Evolutionary conservation across 2,329 filamentous ascomycete species (phyloP), one percentile per base, ranked within the genome.

Genomic region (Penicillium sp.): DNA sequence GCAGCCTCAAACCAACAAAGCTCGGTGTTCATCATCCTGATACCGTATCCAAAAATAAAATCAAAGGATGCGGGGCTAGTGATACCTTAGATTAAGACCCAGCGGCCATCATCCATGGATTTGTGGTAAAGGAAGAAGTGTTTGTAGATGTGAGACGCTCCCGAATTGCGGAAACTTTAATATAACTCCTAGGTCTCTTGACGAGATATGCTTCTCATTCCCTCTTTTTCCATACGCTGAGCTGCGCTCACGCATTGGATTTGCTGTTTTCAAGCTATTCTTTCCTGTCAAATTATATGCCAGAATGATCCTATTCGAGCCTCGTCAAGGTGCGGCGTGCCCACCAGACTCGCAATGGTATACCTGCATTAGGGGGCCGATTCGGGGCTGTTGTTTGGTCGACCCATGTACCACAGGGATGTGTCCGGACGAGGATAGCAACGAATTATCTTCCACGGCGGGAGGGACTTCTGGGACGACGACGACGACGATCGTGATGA

Each of bases 321-420:
- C 56, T 61, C 64, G 67, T 23, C 55, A 50, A 15, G 38, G 23
- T 7, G 56, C 52, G 35, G 44, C 41, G 31, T 75, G 73, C 51
- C 54, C 71, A 3, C 56, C 45, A 7, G 35, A 55, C 29, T 64
- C 66, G 41, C 62, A 51, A 51, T 76, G 64, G 64, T 76, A 76
- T 68, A 62, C 69, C 38, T 75, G 74, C 54, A 57, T 58, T 3
- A 59, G 41, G 46, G 70, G 69, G 0, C 31, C 54, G 31, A 77
- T 69, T 55, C 61, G 45, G 35, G 75, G 75, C 49, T 77, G 75
- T 57, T 77, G 75, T 51, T 72, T 73, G 9, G 65, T 65, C 15
- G 66, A 76, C 60, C 73, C 75, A 29, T 76, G 75, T 59, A 64
- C 61, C 11, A 60, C 59, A 35, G 73, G 73, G 1, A 41, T 70